Conservation (phyloP, 2,329 filamentous ascomycete species). For the Exophiala lecanii-corni region DNA sequence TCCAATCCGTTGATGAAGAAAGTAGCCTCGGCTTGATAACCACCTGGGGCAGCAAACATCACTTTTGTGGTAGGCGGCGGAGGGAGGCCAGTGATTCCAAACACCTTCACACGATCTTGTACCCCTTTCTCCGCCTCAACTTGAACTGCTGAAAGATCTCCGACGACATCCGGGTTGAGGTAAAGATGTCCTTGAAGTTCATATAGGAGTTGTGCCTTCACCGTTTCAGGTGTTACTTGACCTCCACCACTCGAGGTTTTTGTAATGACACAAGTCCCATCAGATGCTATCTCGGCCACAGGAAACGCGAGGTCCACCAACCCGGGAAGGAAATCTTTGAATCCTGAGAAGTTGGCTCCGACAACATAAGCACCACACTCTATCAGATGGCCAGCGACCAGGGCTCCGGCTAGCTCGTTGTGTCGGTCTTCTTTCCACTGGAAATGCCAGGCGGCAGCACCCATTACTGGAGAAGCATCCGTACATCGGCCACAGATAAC, state of each 20-base stretch:
- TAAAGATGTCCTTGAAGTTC: slow-evolving; percentile 47
- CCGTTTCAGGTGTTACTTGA: slow-evolving; percentile 38
- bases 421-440: slow-evolving; percentile 32
- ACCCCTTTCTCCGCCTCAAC: slow-evolving; percentile 39
- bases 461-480: slow-evolving; percentile 50
- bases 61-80: slow-evolving; percentile 43
- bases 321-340: slow-evolving; percentile 34
- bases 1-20: slow-evolving; percentile 38
- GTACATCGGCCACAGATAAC: slow-evolving; percentile 47
- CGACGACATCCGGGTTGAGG: slow-evolving; percentile 44
- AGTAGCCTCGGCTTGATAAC: slow-evolving; percentile 38
- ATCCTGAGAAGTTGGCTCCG: slow-evolving; percentile 42
- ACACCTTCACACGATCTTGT: slow-evolving; percentile 33
- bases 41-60: slow-evolving; percentile 36
- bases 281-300: slow-evolving; percentile 39
- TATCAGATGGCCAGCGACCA: slow-evolving; percentile 38
- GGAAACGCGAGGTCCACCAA: slow-evolving; percentile 37
- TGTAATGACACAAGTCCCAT: slow-evolving; percentile 45
- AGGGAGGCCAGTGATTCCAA: slow-evolving; percentile 25
- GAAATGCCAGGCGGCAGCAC: slow-evolving; percentile 41
- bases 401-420: slow-evolving; percentile 17
- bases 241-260: slow-evolving; percentile 36
- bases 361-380: slow-evolving; percentile 51
- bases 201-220: slow-evolving; percentile 50
- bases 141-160: slow-evolving; percentile 33